phyloP scores from a whole-genome alignment of 2,329 filamentous ascomycete genomes.

The Fusarium longipes region DNA sequence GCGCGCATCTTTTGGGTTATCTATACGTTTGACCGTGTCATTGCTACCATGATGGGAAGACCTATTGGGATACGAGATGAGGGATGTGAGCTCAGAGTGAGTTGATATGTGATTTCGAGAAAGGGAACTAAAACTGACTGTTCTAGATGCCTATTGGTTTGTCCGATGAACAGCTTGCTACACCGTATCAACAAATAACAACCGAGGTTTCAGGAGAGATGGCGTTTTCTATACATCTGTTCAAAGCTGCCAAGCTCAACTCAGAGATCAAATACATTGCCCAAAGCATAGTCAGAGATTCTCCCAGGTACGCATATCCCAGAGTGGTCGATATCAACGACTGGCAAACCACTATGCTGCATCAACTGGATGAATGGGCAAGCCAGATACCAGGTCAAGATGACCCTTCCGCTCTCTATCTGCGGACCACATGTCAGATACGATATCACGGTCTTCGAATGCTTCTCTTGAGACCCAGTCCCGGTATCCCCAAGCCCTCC shows the following conservation, averaged over 20 bases:
- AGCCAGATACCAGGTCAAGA: conserved; percentile 49
- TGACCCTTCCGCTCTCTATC: conserved; percentile 36
- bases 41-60: conserved; percentile 67
- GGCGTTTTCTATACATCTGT: conserved; percentile 60
- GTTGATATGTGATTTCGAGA: background rate
- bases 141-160: conserved; percentile 47
- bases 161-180: conserved; percentile 35
- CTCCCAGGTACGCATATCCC: conserved; percentile 62
- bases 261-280: conserved; percentile 69
- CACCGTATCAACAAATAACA: background rate
- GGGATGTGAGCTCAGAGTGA: conserved; percentile 63
- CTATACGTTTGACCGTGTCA: conserved; percentile 61
- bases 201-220: conserved; percentile 40
- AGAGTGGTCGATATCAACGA: conserved; percentile 56
- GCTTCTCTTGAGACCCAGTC: conserved; percentile 62
- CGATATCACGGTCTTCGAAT: conserved; percentile 62
- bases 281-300: conserved; percentile 61
- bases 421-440: conserved; percentile 54
- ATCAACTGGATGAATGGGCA: conserved; percentile 56
- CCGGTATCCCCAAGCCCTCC: conserved; percentile 61
- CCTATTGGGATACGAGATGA: conserved; percentile 67
- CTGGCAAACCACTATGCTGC: conserved; percentile 60
- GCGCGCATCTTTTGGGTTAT: conserved; percentile 67
- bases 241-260: conserved; percentile 60
- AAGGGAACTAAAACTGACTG: conserved; percentile 14